These are phyloP conservation scores for Ormosia semicastrata DNA, from an alignment of 306 rosid species.

Conservation along the genomic window DNA sequence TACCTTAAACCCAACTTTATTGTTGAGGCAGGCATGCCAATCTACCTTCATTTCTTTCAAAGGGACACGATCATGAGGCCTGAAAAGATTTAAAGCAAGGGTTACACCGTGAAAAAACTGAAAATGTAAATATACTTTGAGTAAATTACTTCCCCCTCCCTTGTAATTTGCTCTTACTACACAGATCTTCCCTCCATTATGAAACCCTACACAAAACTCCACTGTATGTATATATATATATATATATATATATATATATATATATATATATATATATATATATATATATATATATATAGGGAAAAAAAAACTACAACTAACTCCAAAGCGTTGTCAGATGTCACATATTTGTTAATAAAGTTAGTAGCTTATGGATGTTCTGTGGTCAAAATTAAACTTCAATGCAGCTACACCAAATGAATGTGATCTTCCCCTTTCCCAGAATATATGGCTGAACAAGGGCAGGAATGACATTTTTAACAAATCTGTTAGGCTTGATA, in stretches of 20 bases:
- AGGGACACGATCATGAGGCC: slow-evolving; percentile 97
- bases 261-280: not conserved
- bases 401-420: slow-evolving; percentile 9
- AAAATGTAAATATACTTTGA: not conserved
- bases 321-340: not conserved
- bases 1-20: slow-evolving; percentile 96
- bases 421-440: slow-evolving; percentile 12
- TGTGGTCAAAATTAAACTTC: not conserved
- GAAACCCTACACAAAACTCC: not conserved
- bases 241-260: not conserved
- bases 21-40: slow-evolving; percentile 92
- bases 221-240: not conserved
- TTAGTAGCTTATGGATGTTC: not conserved
- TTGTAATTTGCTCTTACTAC: not conserved
- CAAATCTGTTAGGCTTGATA: not conserved
- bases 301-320: not conserved
- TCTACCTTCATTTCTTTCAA: slow-evolving; percentile 90
- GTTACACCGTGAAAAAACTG: slow-evolving; percentile 13
- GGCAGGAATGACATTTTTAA: slow-evolving; percentile 17
- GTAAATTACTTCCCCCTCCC: not conserved
- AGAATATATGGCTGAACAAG: slow-evolving; percentile 19
- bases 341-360: not conserved
- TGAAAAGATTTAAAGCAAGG: slow-evolving; percentile 39
- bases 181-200: not conserved
- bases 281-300: not conserved